Conservation (phyloP, 805 yeast species). For the Cyberlindnera subsufficiens region DNA sequence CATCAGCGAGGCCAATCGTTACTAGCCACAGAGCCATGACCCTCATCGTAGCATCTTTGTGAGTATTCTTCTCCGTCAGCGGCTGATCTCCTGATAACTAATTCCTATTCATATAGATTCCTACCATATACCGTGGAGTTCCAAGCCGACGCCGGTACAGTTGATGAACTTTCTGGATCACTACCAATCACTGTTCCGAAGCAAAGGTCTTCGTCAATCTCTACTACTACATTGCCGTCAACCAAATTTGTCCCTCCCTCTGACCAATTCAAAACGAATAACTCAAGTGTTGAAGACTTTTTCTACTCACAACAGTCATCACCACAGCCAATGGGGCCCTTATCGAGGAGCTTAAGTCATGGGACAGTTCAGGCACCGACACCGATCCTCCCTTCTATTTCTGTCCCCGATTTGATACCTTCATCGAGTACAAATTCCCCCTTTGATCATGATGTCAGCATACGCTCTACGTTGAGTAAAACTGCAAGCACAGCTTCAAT, state of each 20-base stretch:
- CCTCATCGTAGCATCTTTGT: constrained; percentile 63
- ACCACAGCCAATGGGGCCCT: constrained; percentile 1
- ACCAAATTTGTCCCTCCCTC: too few relatives aligned
- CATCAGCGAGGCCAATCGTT: too few relatives aligned
- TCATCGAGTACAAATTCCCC: background rate
- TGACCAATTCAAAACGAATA: background rate
- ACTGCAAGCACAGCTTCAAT: constrained; percentile 3
- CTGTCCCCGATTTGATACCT: background rate
- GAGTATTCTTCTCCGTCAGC: constrained; percentile 26
- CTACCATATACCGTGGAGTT: constrained; percentile 72
- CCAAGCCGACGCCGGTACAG: constrained; percentile 27
- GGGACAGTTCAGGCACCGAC: background rate
- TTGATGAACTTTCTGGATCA: constrained; percentile 25
- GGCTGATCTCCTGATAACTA: background rate
- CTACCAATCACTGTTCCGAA: constrained; percentile 16
- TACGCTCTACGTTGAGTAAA: too few relatives aligned
- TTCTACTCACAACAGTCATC: constrained; percentile 14
- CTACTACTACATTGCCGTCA: constrained; percentile 2
- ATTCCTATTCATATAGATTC: constrained; percentile 33
- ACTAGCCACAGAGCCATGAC: constrained; percentile 39
- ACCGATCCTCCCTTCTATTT: background rate
- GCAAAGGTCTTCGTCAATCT: constrained; percentile 14
- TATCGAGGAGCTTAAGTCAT: background rate
- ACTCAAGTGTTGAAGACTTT: constrained; percentile 23
- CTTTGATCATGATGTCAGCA: background rate